Base-by-base conservation (phyloP, 345 rosid species). In the Pugionium cornutum region DNA sequence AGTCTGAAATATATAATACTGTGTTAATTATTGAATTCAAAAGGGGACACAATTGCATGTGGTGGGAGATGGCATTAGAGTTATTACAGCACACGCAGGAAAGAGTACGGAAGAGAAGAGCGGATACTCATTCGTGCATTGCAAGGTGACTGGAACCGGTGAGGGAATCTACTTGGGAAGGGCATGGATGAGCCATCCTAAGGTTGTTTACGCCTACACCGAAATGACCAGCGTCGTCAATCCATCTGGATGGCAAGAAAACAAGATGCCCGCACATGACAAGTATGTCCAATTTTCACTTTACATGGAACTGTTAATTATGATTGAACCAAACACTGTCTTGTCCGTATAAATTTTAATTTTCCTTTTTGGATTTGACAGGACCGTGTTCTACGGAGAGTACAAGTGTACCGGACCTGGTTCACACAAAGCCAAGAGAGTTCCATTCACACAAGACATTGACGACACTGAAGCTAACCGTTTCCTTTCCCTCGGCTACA, bases 61-160 rank as follows among this genome's bases (percentile, higher is more conserved):
- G 32, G 41, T 80, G 1, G 73, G 57, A 28, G 77, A 80, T 4
- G 29, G 81, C 8, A 1, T 75, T 28, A 77, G 79, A 4, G 79
- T 81, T 11, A 85, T 91, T 58, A 64, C 95, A 1, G 89, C 96
- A 6, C 90, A 88, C 4, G 91, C 88, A 2, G 81, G 89, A 63
- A 30, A 78, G 27, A 73, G 52, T 34, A n/a, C 1, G 1, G 9
- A 28, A 2, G 89, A 86, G 35, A 72, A 83, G 53, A 70, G 76
- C 0, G 96, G 96, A 40, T 81, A 67, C 71, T 39, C 80, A 2
- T 76, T 90, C 27, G 78, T 75, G 50, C 78, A 75, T 27, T 72
- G 87, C 75, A 68, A 25, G 11, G 37, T 87, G 11, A 72, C 76
- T 0, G 95, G 92, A 6, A 26, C 32, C 0, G 87, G 78, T 7